Percentiles rank a stretch among this genome's conserved stretches.
Conservation (phyloP, 1,284 basidiomycete species). For the Stygiomarasmius scandens region DNA sequence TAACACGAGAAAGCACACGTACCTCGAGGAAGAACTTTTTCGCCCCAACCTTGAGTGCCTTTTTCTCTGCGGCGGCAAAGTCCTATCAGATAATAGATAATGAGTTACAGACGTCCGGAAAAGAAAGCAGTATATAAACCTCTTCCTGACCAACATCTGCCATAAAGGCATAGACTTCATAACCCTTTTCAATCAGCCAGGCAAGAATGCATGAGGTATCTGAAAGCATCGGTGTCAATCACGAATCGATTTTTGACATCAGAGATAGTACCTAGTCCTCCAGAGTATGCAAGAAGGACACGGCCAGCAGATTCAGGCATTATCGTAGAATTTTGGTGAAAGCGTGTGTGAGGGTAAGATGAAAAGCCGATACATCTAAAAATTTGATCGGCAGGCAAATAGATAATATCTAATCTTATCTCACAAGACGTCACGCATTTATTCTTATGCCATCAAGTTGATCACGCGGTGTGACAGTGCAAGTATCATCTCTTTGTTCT, state of each 20-base stretch:
- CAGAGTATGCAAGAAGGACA: constrained; percentile 95
- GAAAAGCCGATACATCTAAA: background rate
- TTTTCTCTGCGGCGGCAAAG: constrained; percentile 90
- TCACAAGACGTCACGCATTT: background rate
- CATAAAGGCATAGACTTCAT: constrained; percentile 98
- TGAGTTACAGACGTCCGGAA: constrained; percentile 2
- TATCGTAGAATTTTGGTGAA: background rate
- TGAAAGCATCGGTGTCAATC: constrained; percentile 30
- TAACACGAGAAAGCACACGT: no score
- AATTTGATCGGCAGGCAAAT: constrained; percentile 1
- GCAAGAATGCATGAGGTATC: constrained; percentile 97
- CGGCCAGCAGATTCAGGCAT: constrained; percentile 60
- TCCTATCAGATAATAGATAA: constrained; percentile 55
- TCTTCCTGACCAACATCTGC: constrained; percentile 99
- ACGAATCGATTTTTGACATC: no score
- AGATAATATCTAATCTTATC: constrained; percentile 1
- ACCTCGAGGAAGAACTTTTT: constrained; percentile 94
- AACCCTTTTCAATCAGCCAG: constrained; percentile 97
- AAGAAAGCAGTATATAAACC: constrained; percentile 41
- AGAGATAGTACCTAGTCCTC: constrained; percentile 83
- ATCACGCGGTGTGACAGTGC: background rate
- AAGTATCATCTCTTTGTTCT: background rate
- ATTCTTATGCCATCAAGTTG: background rate
- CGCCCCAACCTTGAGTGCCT: constrained; percentile 92
- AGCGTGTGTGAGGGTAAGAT: background rate